Base-by-base conservation (phyloP, 768 basidiomycete genomes). In the Collybiopsis confluens region DNA sequence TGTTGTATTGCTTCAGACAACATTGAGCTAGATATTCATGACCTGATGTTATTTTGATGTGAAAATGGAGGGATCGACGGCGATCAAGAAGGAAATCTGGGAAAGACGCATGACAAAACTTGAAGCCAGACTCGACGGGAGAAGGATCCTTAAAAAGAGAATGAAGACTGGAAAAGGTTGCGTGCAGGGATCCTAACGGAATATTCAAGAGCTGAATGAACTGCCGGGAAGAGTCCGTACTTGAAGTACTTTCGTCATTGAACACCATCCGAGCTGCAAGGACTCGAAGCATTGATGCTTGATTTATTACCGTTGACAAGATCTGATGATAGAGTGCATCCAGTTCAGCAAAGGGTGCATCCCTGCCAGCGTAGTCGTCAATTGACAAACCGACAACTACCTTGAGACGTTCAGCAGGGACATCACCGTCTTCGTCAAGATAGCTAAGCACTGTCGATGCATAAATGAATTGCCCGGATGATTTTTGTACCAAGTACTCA, bases 191-290 rank as follows among this genome's bases (percentile, higher is more conserved):
- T n/a, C n/a, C n/a, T n/a, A n/a, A n/a, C n/a, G 38, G 18, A 16
- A n/a, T 28, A 9, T 42, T 30, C 9, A 56, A 45, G 8, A 35
- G 43, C n/a, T 46, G 50, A 3, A 59, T 54, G 7, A 20, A 18
- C 4, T 20, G n/a, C 38, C 44, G 24, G 24, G 44, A 45, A 42
- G 6, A 58, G 40, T 20, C 45, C 45, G 11, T n/a, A 3, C n/a
- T 51, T 6, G 18, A 37, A 41, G 3, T 44, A 18, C 9, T 49
- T 43, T 8, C 35, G 2, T 45, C 5, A 21, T 21, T 5, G 4
- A 26, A 45, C 9, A 23, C 23, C n/a, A 42, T 42, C 5, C 16
- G 40, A 42, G 16, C n/a, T 23, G 40, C 16, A 42, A 45, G 44
- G n/a, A 21, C 44, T 11, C 21, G 23, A 15, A 45, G 13, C 4